Evolutionary conservation across 129 eudicot species (phyloP), one percentile per base, ranked within the genome.

Genomic region (Solidago caesia): DNA sequence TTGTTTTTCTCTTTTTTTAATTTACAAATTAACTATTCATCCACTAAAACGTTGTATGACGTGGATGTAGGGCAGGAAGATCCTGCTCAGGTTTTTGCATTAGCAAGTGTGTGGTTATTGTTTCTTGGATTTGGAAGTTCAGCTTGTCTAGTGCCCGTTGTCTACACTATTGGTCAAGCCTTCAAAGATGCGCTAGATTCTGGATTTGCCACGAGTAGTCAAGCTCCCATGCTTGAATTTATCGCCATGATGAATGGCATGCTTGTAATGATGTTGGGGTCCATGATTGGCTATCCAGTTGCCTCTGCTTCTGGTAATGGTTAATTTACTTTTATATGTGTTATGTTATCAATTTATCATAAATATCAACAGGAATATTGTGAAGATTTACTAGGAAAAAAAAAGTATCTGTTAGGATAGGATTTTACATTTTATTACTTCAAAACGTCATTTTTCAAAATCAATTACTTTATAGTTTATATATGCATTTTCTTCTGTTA

Each of bases 51-150:
- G 80, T 68, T 58, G 68, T 82, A 73, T 90, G 80, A 83, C 84
- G 10, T 88, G 96, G 78, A 85, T 88, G 97, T 94, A 94, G 98
- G 98, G 98, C 98, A 94, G 98, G 98, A 90, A 90, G 98, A 94
- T 85, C 97, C 85, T 69, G 77, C 98, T 76, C 97, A 90, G 91
- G 97, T 90, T 68, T 85, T 90, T 67, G 97, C 93, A 71, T 70
- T 94, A 79, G 93, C 98, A 55, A 90, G 98, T 14, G 88, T 94
- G 44, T 94, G 98, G 98, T 74, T 90, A 66, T 73, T 94, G 88
- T 85, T 94, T 76, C 93, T 94, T 59, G 87, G 86, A 59, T 77
- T 94, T 71, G 98, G 98, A 59, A 70, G 92, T 72, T 88, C 86
- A 52, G 91, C 91, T 4, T 87, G 89, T 64, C 86, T 88, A 73